Evolutionary conservation across 345 rosid genomes (phyloP), one percentile per base, ranked within the genome.

Genomic region (Anacardium occidentale): DNA sequence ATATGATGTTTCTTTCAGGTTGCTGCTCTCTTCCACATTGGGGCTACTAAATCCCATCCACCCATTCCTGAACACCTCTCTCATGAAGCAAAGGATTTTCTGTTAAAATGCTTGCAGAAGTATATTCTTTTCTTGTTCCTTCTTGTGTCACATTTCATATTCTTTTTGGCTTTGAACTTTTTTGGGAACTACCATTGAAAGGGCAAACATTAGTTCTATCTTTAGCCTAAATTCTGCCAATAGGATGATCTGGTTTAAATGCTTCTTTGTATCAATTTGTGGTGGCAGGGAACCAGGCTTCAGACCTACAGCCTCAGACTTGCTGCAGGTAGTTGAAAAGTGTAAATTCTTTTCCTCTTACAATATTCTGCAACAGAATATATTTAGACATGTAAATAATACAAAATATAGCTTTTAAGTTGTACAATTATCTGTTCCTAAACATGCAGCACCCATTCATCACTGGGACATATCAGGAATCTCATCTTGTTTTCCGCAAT

Each of bases 1-100:
- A 62, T 29, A 22, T 70, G 68, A 18, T 55, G 22, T 72, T 63
- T 73, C 22, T 74, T 79, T 67, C 90, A 94, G 98, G 91, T 92
- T 88, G 98, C 98, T 26, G 98, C 97, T 74, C 89, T 94, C 64
- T 90, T 92, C 74, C 87, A 90, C 72, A 82, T 94, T 81, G 98
- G 98, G 52, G 85, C 87, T 70, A 94, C 97, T 13, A 94, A 94
- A 82, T 87, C 97, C 70, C 97, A 92, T 84, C 97, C 98, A 40
- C 95, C 91, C 64, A 92, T 94, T 70, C 98, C 98, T 48, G 95
- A 89, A 73, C 89, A 92, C 79, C 95, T 94, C 44, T 89, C 92
- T 45, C 77, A 60, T 65, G 97, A 89, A 63, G 97, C 97, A 63
- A 92, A 92, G 83, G 95, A 92, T 81, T 84, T 94, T 82, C 80